Base-by-base conservation (phyloP, 768 basidiomycete species). In the Termitomyces sp. region DNA sequence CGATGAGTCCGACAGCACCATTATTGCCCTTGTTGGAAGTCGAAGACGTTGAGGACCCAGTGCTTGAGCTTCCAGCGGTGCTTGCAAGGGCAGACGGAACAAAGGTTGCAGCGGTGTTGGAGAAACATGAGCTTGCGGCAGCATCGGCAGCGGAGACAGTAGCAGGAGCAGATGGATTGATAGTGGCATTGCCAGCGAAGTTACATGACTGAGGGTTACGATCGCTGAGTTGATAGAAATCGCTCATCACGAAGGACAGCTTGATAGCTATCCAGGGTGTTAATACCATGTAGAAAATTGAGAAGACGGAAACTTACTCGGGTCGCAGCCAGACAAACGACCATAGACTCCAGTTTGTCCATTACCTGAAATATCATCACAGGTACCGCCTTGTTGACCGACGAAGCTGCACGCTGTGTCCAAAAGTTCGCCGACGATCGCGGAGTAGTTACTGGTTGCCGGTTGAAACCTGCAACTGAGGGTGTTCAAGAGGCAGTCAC, bases 121-220 rank as follows among this genome's bases (percentile, higher is more conserved):
- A 68, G 54, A 91, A 70, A 66, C 90, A 93, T 14, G 87, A 85
- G 53, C 73, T 79, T 23, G 80, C 86, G 41, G 80, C 86, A 38
- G 83, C 71, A 55, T 74, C 74, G 42, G 83, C 81, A 30, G 77
- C 76, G 10, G 77, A 71, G 15, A 71, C 72, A 47, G 69, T 66
- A 7, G 86, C 67, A 31, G 86, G 78, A 15, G 83, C 81, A 3
- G 65, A 66, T 15, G 73, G 11, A 64, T 90, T 89, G 60, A 91
- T 75, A 15, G 90, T 91, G 5, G 85, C 94, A 66, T 97, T 97
- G 8, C 94, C 92, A 52, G 70, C 70, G 67, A 97, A 96, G 73
- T 79, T 82, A 72, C 94, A 96, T 8, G 89, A 77, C 51, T 79
- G 73, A 17, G 73, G 65, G 53, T 84, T 72, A 59, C 80, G 79